Base-by-base conservation (phyloP, 75 land plant species). In the Adiantum capillusveneris region DNA sequence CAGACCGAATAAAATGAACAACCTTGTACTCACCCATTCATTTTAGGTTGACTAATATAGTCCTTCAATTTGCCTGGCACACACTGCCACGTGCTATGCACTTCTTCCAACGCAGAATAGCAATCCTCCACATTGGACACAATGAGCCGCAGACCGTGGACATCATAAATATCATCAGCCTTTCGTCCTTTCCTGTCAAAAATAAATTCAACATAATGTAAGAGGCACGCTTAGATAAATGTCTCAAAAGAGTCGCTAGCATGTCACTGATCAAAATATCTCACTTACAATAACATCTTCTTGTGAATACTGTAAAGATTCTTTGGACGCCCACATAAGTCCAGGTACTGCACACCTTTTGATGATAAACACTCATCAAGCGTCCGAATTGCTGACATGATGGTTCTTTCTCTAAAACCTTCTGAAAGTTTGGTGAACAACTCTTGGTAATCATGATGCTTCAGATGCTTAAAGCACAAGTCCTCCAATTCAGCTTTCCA, bases 401-500 rank as follows among this genome's bases (percentile, higher is more conserved):
- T 76, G 70, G 70, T 64, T 44, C 62, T 83, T 49, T 81, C 82
- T 68, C 83, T 75, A 57, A 80, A 95, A n/a, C 82, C 68, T 50
- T 84, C 79, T 29, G 75, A 61, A 57, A 95, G 79, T 59, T 78
- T 80, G 26, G 78, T 70, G 17, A 92, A 74, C 18, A 95, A 60
- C n/a, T 95, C 77, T 41, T 67, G 42, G 53, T 90, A 70, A 39
- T 81, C 67, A 16, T 61, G 64, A 43, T 92, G 81, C 34, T 86
- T 44, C 22, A 95, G 82, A 56, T 79, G 80, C 67, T 90, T 84
- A 60, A 95, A 95, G 39, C 99, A 95, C 20, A 86, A 49, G 37
- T 90, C 88, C 53, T 95, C 99, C 28, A 95, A 59, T 64, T 95
- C 88, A 41, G 86, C 84, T 58, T 95, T 95, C 99, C 99, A 95